phyloP scores from a whole-genome alignment of 1,284 basidiomycete species.

The Puccinia polysora region DNA sequence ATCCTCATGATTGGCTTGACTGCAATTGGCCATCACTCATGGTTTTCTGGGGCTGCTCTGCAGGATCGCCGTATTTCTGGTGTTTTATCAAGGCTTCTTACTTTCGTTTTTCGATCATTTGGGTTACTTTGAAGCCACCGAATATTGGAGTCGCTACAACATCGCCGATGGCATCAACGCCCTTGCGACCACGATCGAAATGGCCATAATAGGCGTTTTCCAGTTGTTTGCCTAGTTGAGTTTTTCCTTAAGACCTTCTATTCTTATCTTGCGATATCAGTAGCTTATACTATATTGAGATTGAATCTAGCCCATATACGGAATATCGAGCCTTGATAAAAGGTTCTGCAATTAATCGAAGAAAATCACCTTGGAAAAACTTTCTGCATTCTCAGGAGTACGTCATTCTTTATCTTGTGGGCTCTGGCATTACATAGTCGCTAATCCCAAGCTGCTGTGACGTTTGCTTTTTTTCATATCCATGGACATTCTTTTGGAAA shows the following conservation, averaged over 20 bases:
- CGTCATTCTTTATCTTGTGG: not conserved
- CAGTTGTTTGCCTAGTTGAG: conserved; percentile 34
- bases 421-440: not conserved
- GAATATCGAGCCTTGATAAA: conserved; percentile 37
- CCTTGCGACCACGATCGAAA: conserved; percentile 74
- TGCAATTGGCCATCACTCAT: not conserved
- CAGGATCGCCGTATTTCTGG: conserved; percentile 68
- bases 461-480: not conserved
- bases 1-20: not conserved
- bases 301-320: conserved; percentile 32
- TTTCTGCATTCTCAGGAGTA: conserved; percentile 41
- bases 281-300: too few species aligned
- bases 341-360: conserved; percentile 27
- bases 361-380: conserved; percentile 20
- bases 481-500: not conserved
- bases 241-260: not conserved
- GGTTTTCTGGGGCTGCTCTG: not conserved
- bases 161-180: conserved; percentile 75
- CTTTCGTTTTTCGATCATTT: conserved; percentile 53
- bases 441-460: not conserved
- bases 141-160: conserved; percentile 49
- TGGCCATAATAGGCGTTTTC: conserved; percentile 49
- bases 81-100: conserved; percentile 49
- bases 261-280: not conserved
- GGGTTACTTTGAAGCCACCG: conserved; percentile 57